Percentiles rank a stretch among this genome's conserved stretches.
These are phyloP conservation scores for Solanum peruvianum DNA, from an alignment of 257 asterid genomes.

Conservation along the genomic window DNA sequence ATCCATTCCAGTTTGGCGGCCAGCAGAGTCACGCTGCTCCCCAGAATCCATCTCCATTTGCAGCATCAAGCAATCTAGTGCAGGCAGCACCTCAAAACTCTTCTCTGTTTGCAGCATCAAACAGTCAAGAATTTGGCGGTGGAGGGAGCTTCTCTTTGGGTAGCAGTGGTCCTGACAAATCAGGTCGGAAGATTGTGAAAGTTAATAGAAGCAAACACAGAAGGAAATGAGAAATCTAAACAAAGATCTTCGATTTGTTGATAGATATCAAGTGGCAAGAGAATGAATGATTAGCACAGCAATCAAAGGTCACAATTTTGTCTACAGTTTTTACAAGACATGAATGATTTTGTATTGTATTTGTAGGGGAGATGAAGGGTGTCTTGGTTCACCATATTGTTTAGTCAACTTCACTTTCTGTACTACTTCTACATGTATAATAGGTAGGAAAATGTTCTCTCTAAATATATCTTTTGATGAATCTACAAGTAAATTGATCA, in stretches of 20 bases:
- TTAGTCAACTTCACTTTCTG: neutral
- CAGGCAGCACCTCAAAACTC: conserved; percentile 38
- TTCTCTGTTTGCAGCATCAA: conserved; percentile 40
- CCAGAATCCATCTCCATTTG: conserved; percentile 38
- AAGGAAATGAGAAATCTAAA: conserved; percentile 22
- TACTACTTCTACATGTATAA: neutral
- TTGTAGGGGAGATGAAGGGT: neutral
- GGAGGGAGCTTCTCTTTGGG: conserved; percentile 78
- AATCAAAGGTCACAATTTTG: neutral
- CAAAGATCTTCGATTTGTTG: neutral
- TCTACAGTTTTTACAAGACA: neutral
- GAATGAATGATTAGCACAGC: neutral
- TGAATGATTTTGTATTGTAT: neutral
- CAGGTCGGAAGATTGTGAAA: conserved; percentile 41
- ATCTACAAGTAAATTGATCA: neutral
- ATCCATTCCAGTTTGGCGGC: conserved; percentile 48
- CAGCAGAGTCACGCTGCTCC: conserved; percentile 45
- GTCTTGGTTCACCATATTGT: neutral
- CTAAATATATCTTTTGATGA: neutral
- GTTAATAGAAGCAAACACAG: conserved; percentile 33
- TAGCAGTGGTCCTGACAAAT: conserved; percentile 53
- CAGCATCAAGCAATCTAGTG: conserved; percentile 44
- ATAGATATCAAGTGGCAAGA: neutral
- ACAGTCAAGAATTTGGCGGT: conserved; percentile 42
- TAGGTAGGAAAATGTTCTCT: neutral